Percentiles rank a stretch among this genome's conserved stretches.
phyloP scores from a whole-genome alignment of 495 filamentous ascomycete species.

The Platismatia glauca region DNA sequence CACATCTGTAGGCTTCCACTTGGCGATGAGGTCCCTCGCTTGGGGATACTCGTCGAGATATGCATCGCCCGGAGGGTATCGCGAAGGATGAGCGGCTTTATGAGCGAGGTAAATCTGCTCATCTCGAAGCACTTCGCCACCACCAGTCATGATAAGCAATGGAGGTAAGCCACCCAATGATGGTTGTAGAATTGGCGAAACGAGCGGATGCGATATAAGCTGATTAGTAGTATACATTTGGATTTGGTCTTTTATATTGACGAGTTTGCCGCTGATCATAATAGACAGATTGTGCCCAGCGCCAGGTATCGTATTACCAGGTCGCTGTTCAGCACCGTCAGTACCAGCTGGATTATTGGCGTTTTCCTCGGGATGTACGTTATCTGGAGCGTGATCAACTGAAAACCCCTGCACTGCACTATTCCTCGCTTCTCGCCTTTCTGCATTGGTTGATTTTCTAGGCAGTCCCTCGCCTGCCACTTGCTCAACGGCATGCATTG shows the following conservation, averaged over 20 bases:
- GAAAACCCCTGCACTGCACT: constrained; percentile 38
- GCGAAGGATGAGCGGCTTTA: constrained; percentile 73
- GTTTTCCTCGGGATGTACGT: constrained; percentile 23
- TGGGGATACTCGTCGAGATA: constrained; percentile 58
- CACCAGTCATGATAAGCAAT: constrained; percentile 73
- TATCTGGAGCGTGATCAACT: constrained; percentile 21
- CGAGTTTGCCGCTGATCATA: constrained; percentile 55
- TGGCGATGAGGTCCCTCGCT: constrained; percentile 42
- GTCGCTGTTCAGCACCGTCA: constrained; percentile 14
- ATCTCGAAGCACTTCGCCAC: constrained; percentile 80
- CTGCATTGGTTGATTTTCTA: constrained; percentile 26
- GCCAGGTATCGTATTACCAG: constrained; percentile 32
- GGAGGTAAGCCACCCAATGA: constrained; percentile 84
- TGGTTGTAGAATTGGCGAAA: constrained; percentile 78
- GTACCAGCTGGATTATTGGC: constrained; percentile 18
- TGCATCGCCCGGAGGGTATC: constrained; percentile 59
- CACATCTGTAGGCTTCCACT: constrained; percentile 76
- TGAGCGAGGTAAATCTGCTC: constrained; percentile 94
- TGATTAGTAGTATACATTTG: constrained; percentile 92
- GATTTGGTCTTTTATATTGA: constrained; percentile 83
- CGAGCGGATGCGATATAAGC: constrained; percentile 74
- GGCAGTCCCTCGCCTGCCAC: constrained; percentile 28
- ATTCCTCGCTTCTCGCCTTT: constrained; percentile 23
- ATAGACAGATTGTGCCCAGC: constrained; percentile 45
- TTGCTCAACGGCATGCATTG: constrained; percentile 32